phyloP scores from a whole-genome alignment of 2,329 filamentous ascomycete genomes.

The Diaporthe ilicicola region DNA sequence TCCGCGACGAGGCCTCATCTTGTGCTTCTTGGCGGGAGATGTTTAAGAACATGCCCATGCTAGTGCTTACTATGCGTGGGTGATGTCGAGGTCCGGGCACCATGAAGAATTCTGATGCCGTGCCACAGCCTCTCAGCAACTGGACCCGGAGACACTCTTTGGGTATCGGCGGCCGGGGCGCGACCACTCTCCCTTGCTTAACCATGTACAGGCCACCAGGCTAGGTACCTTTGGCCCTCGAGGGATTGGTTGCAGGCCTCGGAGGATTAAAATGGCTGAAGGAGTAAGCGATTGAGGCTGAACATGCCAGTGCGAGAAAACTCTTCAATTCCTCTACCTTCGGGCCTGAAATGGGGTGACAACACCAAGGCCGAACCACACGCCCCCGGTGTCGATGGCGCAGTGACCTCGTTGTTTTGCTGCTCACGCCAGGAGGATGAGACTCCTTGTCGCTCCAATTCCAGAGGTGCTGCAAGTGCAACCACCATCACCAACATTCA shows the following conservation, averaged over 20 bases:
- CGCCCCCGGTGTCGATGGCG: neutral
- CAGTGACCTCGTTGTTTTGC: slow-evolving; percentile 6
- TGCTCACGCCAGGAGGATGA: neutral
- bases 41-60: neutral
- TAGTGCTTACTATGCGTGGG: slow-evolving; percentile 10
- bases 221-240: neutral
- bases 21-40: neutral
- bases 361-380: neutral
- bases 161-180: neutral
- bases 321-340: slow-evolving; percentile 17
- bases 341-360: neutral
- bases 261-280: slow-evolving; percentile 1
- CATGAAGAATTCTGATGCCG: neutral
- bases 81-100: slow-evolving; percentile 5
- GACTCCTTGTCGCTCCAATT: slow-evolving; percentile 10
- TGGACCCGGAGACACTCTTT: neutral
- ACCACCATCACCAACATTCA: neutral
- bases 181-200: slow-evolving; percentile 1
- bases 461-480: slow-evolving; percentile 10
- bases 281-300: slow-evolving; percentile 21
- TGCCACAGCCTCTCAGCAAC: slow-evolving; percentile 6
- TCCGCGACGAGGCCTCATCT: neutral
- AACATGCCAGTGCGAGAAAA: slow-evolving; percentile 26
- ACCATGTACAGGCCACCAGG: neutral
- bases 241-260: slow-evolving; percentile 8